Conservation (phyloP, 768 basidiomycete genomes). For the Floccularia luteovirens region DNA sequence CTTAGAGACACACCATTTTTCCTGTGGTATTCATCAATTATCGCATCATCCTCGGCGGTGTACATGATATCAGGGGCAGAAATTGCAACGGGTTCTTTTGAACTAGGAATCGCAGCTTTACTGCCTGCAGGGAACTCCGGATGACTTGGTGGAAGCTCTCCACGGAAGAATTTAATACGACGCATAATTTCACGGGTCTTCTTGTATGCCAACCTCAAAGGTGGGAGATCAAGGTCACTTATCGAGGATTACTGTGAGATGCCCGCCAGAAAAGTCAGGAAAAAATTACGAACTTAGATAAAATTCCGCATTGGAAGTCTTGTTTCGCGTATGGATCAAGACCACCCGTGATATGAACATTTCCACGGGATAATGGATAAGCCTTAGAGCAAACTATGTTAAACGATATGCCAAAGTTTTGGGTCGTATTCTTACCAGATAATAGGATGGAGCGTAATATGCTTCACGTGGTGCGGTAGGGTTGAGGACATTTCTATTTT, state of each 20-base stretch:
- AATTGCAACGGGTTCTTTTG: constrained; percentile 21
- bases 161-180: too few relatives aligned
- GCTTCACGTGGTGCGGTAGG: neutral
- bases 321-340: constrained; percentile 17
- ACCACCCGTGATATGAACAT: constrained; percentile 27
- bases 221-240: constrained; percentile 34
- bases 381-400: constrained; percentile 8
- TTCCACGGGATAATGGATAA: constrained; percentile 28
- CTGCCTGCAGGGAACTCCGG: constrained; percentile 28
- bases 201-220: constrained; percentile 49
- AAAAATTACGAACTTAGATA: neutral
- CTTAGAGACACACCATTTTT: constrained; percentile 15
- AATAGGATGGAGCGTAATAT: neutral
- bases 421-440: neutral
- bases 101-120: constrained; percentile 15
- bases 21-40: constrained; percentile 25
- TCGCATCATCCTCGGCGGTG: constrained; percentile 29
- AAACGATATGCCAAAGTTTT: neutral
- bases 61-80: constrained; percentile 30
- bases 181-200: constrained; percentile 42
- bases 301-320: neutral
- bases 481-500: neutral
- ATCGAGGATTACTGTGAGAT: neutral
- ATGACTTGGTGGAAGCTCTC: constrained; percentile 25
- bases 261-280: neutral